Evolutionary conservation across 2,329 filamentous ascomycete species (phyloP), one percentile per base, ranked within the genome.

Genomic region (Xylaria sp.): DNA sequence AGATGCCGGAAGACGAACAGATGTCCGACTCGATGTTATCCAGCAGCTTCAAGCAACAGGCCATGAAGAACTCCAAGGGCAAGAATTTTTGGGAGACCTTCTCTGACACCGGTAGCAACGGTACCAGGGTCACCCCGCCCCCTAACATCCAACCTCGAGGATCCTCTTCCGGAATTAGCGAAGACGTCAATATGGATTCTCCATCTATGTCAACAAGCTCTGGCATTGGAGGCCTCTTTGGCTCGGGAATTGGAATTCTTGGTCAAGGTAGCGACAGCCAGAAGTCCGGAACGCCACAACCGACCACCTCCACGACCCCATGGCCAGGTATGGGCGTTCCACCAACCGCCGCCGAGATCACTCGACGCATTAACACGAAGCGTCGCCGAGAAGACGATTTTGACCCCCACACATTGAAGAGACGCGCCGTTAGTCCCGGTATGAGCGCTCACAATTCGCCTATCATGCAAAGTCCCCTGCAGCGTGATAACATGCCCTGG

Each of bases 401-500:
- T 59, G 92, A 97, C 71, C 88, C 90, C 1, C 83, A 87, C 46
- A 90, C 88, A 62, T 92, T 97, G 78, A 97, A 97, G 76, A 84
- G 93, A 13, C 85, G 93, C 49, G 93, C 93, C 23, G 93, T 97
- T 2, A 94, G 90, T 60, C 93, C 93, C 0, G 91, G 92, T 13
- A 87, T 97, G 80, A 96, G 91, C 72, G 88, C 89, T 1, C 91
- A 96, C 69, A 95, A 93, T 74, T 95, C 90, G 63, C 93, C 93
- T 1, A 81, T 96, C 42, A 83, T 93, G 67, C 91, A 96, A 71
- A 93, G 90, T 58, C 91, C 92, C 1, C 83, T 89, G 65, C 86
- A 93, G 70, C 82, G 87, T 52, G 90, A 92, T 64, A 77, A 77
- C 49, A 82, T 80, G 55, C 81, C 87, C 0, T 92, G 89, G 88